Evolutionary conservation across 176 grass and related monocot species (phyloP).

Genomic region (Chrysopogon serrulatus): DNA sequence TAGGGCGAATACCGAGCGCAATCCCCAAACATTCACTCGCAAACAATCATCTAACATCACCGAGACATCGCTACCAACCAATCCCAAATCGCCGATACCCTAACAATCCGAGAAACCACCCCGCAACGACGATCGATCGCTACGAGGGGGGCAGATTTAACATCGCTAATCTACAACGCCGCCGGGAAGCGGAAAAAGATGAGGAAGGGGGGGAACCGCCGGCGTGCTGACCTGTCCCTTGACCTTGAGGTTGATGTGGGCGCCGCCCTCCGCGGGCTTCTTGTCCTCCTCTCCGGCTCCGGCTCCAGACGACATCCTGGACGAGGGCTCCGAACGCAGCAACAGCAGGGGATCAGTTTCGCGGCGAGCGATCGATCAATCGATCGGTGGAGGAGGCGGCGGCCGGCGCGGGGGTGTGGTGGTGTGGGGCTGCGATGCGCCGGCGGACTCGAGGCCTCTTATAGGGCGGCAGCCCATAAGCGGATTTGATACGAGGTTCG

Average conservation of each 20-base stretch:
- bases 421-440: neutral
- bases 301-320: constrained; percentile 29
- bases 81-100: neutral
- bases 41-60: neutral
- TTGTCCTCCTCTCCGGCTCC: constrained; percentile 57
- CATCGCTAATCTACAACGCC: neutral
- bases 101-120: neutral
- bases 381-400: neutral
- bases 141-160: neutral
- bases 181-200: neutral
- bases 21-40: neutral
- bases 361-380: neutral
- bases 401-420: neutral
- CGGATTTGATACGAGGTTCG: neutral
- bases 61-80: neutral
- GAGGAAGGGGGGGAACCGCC: neutral
- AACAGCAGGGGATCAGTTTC: neutral
- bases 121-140: neutral
- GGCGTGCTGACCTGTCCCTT: constrained; percentile 62
- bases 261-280: constrained; percentile 52
- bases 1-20: neutral
- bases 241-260: constrained; percentile 79
- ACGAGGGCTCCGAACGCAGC: neutral
- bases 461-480: constrained; percentile 25
- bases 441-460: neutral